These are phyloP conservation scores for Globisporangium emineosum DNA, from an alignment of 352 stramenopile species.

Conservation along the genomic window DNA sequence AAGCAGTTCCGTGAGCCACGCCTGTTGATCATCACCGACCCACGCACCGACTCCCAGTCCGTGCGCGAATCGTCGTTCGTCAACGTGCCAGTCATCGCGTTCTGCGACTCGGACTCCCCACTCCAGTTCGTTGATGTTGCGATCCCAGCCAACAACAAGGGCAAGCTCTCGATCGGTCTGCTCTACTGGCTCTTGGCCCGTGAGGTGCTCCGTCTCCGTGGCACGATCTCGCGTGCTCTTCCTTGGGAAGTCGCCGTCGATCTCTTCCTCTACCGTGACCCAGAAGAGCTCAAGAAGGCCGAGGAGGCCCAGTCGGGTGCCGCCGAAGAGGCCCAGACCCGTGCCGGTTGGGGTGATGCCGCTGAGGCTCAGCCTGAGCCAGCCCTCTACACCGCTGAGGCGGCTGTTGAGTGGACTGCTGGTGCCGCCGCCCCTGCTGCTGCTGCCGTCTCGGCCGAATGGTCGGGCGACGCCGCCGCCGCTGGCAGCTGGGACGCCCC, in stretches of 20 bases:
- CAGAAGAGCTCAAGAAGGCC: slow-evolving; percentile 99
- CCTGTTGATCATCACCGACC: slow-evolving; percentile 99
- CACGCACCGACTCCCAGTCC: slow-evolving; percentile 95
- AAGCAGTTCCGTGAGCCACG: slow-evolving; percentile 99
- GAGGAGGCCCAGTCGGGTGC: slow-evolving; percentile 95
- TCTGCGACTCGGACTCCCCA: slow-evolving; percentile 99
- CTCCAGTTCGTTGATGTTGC: slow-evolving; percentile 99
- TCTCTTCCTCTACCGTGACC: slow-evolving; percentile 99
- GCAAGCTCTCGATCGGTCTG: slow-evolving; percentile 99
- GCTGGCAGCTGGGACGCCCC: slow-evolving; percentile 54
- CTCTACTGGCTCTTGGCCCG: slow-evolving; percentile 99
- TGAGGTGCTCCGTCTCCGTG: slow-evolving; percentile 97
- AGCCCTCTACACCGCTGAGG: slow-evolving; percentile 48
- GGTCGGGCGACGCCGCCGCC: slow-evolving; percentile 67
- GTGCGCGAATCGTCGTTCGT: slow-evolving; percentile 99
- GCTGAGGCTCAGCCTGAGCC: slow-evolving; percentile 48
- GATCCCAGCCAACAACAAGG: slow-evolving; percentile 99
- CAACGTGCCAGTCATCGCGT: slow-evolving; percentile 99
- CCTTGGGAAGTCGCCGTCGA: slow-evolving; percentile 99
- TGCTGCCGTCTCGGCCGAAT: slow-evolving; percentile 67
- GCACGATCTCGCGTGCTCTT: slow-evolving; percentile 92
- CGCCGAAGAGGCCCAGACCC: slow-evolving; percentile 60
- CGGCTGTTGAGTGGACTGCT: slow-evolving; percentile 64
- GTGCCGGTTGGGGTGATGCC: slow-evolving; percentile 71
- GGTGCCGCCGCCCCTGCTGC: slow-evolving; percentile 29